A percentile compares a stretch with the other conserved stretches of the same genome.
phyloP scores from a whole-genome alignment of 2,329 filamentous ascomycete genomes.

The Cadophora malorum region DNA sequence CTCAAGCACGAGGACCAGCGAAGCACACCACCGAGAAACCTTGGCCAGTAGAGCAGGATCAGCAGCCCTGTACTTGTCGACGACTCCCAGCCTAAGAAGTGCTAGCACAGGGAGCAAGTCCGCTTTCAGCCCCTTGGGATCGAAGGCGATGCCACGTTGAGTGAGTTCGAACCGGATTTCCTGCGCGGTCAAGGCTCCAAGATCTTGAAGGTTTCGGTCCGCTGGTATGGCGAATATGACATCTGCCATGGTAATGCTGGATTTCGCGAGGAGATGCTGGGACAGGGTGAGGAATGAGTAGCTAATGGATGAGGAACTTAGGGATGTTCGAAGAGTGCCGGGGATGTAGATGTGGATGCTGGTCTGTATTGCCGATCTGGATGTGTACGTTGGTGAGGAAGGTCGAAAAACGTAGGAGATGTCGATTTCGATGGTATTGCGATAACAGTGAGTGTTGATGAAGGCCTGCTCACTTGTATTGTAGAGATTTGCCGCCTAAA shows the following conservation, averaged over 20 bases:
- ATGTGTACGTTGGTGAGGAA: not conserved
- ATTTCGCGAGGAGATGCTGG: constrained; percentile 61
- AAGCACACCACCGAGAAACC: constrained; percentile 2
- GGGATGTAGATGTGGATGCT: too few species aligned
- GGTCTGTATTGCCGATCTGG: not conserved
- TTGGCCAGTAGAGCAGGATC: constrained; percentile 13
- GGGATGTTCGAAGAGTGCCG: not conserved
- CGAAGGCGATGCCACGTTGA: not conserved
- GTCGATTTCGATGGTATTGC: not conserved
- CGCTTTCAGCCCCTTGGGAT: not conserved
- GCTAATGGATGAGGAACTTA: not conserved
- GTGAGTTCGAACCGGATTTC: not conserved
- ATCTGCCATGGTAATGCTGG: not conserved
- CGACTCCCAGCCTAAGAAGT: not conserved
- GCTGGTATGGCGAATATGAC: not conserved
- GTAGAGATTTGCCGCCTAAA: not conserved
- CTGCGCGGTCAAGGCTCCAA: not conserved
- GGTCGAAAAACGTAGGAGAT: too few species aligned
- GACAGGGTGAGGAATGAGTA: constrained; percentile 80
- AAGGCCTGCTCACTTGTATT: not conserved
- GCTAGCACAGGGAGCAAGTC: not conserved
- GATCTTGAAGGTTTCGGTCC: not conserved
- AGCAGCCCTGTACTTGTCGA: not conserved
- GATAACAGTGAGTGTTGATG: not conserved
- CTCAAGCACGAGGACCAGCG: not conserved